Base-by-base conservation (phyloP, 768 basidiomycete species). In the Cystofilobasidium ferigula region DNA sequence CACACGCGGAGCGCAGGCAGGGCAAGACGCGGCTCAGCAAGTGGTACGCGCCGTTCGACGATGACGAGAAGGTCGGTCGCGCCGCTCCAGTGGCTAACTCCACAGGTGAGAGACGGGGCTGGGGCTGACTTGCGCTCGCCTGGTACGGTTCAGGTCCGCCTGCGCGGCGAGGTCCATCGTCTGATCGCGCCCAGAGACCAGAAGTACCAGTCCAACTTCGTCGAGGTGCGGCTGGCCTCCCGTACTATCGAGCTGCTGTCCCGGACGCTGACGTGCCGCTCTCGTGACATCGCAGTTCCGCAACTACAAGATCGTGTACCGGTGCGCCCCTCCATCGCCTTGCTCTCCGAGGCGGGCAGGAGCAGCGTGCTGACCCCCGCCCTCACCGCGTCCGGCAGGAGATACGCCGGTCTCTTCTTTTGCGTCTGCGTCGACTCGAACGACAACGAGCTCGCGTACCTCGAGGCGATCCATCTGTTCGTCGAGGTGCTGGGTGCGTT, bases 41-140 rank as follows among this genome's bases (percentile, higher is more conserved):
- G 77, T 99, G 94, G 94, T 98, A 98, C 79, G 89, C 89, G 32
- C 95, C 95, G 1, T 98, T 92, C 71, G 93, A 97, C 71, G 95
- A 99, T 74, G 95, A 99, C 71, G 95, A 98, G 81, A 99, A 98
- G 85, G 90, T 89, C 58, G 56, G 76, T 58, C 14, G 26, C 60
- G 58, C n/a, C 12, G 9, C 13, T n/a, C n/a, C n/a, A n/a, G n/a
- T n/a, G n/a, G n/a, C n/a, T n/a, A n/a, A n/a, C n/a, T n/a, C n/a
- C n/a, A n/a, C n/a, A n/a, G n/a, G n/a, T n/a, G n/a, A n/a, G n/a
- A n/a, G n/a, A n/a, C n/a, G n/a, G n/a, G n/a, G n/a, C 28, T 38
- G 58, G 43, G 32, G 42, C 18, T 61, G 38, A n/a, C 47, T 58
- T 51, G 34, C 28, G n/a, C 28, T 62, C 28, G n/a, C 53, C 20